Base-by-base conservation (phyloP, 768 basidiomycete species). In the Suillus occidentalis region DNA sequence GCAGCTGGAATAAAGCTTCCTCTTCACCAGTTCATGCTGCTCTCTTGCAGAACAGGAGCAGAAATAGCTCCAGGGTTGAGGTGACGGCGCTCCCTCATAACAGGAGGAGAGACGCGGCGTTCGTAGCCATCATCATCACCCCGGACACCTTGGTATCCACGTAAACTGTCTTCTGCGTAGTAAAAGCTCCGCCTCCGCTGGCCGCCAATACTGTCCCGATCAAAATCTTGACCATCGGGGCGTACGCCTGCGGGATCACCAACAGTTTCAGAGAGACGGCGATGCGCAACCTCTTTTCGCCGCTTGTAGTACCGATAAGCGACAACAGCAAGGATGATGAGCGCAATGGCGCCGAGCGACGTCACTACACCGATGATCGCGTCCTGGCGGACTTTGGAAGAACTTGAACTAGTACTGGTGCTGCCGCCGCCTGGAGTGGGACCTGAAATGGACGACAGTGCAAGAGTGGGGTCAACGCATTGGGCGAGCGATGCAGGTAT, bases 311-410 rank as follows among this genome's bases (percentile, higher is more conserved):
- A 85, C 62, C 89, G 85, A 72, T 86, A 88, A 50, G 87, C 82
- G 70, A 96, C 89, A 79, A 87, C 91, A 18, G 82, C 83, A 37
- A 94, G 82, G 42, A 91, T 87, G 49, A 92, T 70, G 50, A 94
- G 73, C 0, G 92, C 88, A 62, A 95, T 84, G 6, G 85, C 91
- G 14, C 94, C 94, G 22, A 97, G 84, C 3, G 90, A 87, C 47
- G 85, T 87, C 67, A 94, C 91, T 4, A 97, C 94, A 25, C 95
- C 95, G 66, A 97, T 95, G 72, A 97, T 95, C 31, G 92, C 92
- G 68, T 96, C 87, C 71, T 91, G 85, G 14, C 93, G 83, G 18
- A 82, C 79, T 25, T 67, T 66, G 18, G 79, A 74, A 31, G 72
- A 75, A 36, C 70, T 77, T 1, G 73, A 69, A 5, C 69, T 69